These are phyloP conservation scores for Rhytidiadelphus loreus DNA, from an alignment of 225 moss, liverwort and hornwort species.

Conservation along the genomic window DNA sequence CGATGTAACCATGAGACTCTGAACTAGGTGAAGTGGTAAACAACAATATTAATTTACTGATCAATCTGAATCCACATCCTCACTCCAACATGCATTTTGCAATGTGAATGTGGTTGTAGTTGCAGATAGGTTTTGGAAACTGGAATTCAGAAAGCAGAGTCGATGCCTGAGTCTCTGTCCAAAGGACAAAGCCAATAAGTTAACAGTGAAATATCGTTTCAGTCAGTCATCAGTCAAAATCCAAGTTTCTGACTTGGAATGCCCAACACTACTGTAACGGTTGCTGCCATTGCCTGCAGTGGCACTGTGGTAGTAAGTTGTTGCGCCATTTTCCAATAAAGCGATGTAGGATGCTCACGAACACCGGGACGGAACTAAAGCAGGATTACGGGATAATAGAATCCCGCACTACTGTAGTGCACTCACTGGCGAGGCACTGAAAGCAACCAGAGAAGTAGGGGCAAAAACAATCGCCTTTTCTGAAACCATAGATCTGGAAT, in stretches of 20 bases:
- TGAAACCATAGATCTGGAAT: not conserved
- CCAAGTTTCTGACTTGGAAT: not conserved
- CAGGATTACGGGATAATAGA: not conserved
- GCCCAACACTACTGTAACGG: not conserved
- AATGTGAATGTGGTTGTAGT: too few species aligned
- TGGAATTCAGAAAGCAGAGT: not conserved
- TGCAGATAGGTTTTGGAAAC: not conserved
- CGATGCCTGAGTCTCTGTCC: too few species aligned
- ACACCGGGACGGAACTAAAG: not conserved
- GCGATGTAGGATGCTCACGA: not conserved
- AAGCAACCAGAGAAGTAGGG: not conserved
- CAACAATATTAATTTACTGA: too few species aligned
- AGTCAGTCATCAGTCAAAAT: not conserved
- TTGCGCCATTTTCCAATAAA: not conserved
- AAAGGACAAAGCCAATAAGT: not conserved
- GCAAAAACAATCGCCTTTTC: not conserved
- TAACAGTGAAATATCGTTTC: not conserved
- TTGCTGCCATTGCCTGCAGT: not conserved
- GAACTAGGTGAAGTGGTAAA: too few species aligned
- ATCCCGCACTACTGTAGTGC: not conserved
- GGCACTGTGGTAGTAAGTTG: not conserved
- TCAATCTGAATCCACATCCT: too few species aligned
- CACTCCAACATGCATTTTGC: not conserved
- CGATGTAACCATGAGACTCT: too few species aligned
- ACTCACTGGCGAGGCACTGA: not conserved